These are phyloP conservation scores for Xenosphaeropsis pyriputrescens DNA, from an alignment of 2,329 filamentous ascomycete species.

Conservation along the genomic window DNA sequence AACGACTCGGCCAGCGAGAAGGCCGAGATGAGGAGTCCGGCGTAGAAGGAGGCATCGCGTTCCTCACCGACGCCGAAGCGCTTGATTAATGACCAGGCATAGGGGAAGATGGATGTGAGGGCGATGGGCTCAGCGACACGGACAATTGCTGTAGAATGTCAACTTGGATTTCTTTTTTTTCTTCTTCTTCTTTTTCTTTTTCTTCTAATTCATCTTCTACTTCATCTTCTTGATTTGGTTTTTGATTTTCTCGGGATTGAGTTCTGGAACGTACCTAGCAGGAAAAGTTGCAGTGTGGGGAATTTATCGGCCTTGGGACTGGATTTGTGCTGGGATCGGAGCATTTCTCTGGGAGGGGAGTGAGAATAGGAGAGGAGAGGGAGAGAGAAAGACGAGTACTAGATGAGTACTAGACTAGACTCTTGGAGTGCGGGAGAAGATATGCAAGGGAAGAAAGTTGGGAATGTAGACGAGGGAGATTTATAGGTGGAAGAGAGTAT, in stretches of 20 bases:
- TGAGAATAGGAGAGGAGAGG: too few species aligned
- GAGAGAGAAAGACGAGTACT: too few species aligned
- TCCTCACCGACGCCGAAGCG: constrained; percentile 57
- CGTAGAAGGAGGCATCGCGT: constrained; percentile 72
- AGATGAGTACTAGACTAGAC: constrained; percentile 2
- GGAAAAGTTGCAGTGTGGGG: constrained; percentile 66
- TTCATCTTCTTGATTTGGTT: too few species aligned
- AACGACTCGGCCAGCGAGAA: constrained; percentile 71
- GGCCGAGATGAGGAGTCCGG: constrained; percentile 74
- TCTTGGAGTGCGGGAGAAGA: constrained; percentile 7
- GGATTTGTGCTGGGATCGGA: constrained; percentile 12
- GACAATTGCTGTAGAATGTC: constrained; percentile 57
- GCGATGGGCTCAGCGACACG: constrained; percentile 87
- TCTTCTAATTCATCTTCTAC: too few species aligned
- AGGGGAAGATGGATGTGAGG: constrained; percentile 85
- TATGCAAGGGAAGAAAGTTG: not conserved
- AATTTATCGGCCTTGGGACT: constrained; percentile 53
- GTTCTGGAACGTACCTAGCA: constrained; percentile 53
- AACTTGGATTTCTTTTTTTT: constrained; percentile 2
- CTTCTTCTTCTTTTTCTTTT: too few species aligned
- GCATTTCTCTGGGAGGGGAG: constrained; percentile 10
- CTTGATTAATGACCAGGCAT: constrained; percentile 74
- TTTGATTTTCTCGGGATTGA: too few species aligned
- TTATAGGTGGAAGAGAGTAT: not conserved
- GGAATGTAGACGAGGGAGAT: not conserved